These are phyloP conservation scores for Tricholoma matsutake DNA, from an alignment of 768 basidiomycete genomes.

Conservation along the genomic window DNA sequence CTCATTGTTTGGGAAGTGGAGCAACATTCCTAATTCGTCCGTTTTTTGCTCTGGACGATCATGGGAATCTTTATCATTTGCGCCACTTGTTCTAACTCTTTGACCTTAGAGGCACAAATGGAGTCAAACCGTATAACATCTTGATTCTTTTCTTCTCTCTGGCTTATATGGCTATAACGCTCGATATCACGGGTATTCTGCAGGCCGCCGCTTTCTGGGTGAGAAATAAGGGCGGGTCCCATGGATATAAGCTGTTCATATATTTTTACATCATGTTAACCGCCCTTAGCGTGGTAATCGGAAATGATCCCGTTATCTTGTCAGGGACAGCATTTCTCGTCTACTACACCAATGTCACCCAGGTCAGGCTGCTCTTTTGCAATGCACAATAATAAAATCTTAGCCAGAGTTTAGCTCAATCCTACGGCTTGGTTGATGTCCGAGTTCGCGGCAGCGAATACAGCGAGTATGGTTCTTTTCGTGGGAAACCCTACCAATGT, in stretches of 20 bases:
- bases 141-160: constrained; percentile 89
- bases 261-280: constrained; percentile 87
- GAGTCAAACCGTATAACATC: constrained; percentile 88
- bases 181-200: constrained; percentile 78
- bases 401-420: constrained; percentile 26
- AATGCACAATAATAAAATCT: background rate
- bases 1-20: background rate
- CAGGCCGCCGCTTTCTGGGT: constrained; percentile 89
- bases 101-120: constrained; percentile 38
- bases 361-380: constrained; percentile 17
- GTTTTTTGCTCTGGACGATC: background rate
- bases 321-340: constrained; percentile 88
- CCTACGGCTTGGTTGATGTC: constrained; percentile 69
- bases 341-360: constrained; percentile 77
- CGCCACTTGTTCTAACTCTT: background rate
- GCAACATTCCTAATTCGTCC: background rate
- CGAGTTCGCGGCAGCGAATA: constrained; percentile 78
- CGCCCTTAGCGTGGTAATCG: constrained; percentile 71
- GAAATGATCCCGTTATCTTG: constrained; percentile 92
- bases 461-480: constrained; percentile 71
- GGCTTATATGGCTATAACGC: constrained; percentile 89
- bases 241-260: constrained; percentile 70
- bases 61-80: too few species aligned
- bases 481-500: constrained; percentile 95
- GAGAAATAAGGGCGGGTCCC: constrained; percentile 70